These are phyloP conservation scores for Cystofilobasidium macerans DNA, from an alignment of 768 basidiomycete species.

Conservation along the genomic window DNA sequence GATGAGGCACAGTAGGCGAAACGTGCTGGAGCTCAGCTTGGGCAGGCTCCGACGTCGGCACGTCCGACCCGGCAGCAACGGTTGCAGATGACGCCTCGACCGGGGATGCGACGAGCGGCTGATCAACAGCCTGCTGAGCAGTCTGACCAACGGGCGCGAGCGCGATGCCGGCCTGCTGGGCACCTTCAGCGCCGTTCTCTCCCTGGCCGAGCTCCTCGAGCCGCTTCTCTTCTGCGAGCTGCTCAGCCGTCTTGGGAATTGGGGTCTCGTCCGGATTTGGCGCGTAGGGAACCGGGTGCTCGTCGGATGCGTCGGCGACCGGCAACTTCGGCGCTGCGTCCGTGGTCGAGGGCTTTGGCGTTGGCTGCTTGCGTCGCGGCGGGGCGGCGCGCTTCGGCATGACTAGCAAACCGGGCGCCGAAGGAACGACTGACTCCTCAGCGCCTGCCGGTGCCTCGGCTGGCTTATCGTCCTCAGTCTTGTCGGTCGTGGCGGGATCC, in stretches of 20 bases:
- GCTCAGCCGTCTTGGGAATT: constrained; percentile 32
- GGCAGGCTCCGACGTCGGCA: background rate
- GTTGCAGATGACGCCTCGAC: too few species aligned
- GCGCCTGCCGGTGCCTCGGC: background rate
- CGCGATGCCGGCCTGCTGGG: constrained; percentile 36
- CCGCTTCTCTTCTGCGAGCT: constrained; percentile 28
- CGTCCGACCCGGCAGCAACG: background rate
- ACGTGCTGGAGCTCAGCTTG: constrained; percentile 1
- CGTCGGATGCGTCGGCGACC: constrained; percentile 18
- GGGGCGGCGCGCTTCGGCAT: constrained; percentile 30
- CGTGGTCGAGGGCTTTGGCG: constrained; percentile 8
- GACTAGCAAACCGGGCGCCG: constrained; percentile 23
- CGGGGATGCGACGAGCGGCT: background rate
- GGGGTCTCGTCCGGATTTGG: constrained; percentile 31
- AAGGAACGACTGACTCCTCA: background rate
- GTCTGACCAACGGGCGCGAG: constrained; percentile 28
- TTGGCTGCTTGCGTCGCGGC: constrained; percentile 24
- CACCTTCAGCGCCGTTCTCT: constrained; percentile 33
- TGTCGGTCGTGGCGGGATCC: constrained; percentile 1
- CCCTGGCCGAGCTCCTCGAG: constrained; percentile 31
- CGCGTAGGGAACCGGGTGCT: constrained; percentile 5
- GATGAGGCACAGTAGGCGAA: constrained; percentile 5
- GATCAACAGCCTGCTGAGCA: constrained; percentile 2
- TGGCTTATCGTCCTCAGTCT: background rate
- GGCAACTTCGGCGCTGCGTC: background rate